Base-by-base conservation (phyloP, 2,329 filamentous ascomycete species). In the Ophiosphaerella korrae region DNA sequence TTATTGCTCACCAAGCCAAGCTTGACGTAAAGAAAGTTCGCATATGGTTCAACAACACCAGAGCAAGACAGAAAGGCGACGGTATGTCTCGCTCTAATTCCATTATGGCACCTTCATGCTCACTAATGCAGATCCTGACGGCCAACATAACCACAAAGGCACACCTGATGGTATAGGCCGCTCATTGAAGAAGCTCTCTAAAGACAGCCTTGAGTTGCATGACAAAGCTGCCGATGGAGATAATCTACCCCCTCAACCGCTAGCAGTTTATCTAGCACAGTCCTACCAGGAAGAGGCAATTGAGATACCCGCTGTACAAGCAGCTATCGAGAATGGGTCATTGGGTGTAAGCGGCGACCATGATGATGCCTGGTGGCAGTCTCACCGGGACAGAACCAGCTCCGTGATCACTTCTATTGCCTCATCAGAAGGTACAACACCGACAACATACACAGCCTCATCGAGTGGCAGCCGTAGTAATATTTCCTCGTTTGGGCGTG, bases 41-140 rank as follows among this genome's bases (percentile, higher is more conserved):
- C 21, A 72, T 66, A 23, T 73, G 68, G 70, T 73, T 67, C 55
- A 73, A 73, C 44, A 73, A 73, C 34, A 66, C 68, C 3, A 55
- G 70, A 32, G 66, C 68, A 7, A 61, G 70, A 31, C 70, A 71
- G 50, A 70, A 66, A 50, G 54, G 48, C n/a, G 53, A 55, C 48
- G 62, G 68, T 69, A 37, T 45, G 55, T 57, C 18, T 12, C 13
- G n/a, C 11, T 14, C 3, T 3, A 21, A 11, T 12, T 11, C 18
- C 11, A 5, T 7, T 21, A 12, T 11, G 14, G 13, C 12, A 8
- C 12, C 5, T n/a, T 36, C 21, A 46, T 48, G 21, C 55, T 62
- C 14, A 60, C 33, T 7, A 11, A 7, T 11, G 13, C 21, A 66
- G 62, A 60, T 39, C 16, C 50, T 16, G 37, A 51, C 3, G 29